Conservation (phyloP, 2,329 filamentous ascomycete species). For the Clonostachys byssicola region DNA sequence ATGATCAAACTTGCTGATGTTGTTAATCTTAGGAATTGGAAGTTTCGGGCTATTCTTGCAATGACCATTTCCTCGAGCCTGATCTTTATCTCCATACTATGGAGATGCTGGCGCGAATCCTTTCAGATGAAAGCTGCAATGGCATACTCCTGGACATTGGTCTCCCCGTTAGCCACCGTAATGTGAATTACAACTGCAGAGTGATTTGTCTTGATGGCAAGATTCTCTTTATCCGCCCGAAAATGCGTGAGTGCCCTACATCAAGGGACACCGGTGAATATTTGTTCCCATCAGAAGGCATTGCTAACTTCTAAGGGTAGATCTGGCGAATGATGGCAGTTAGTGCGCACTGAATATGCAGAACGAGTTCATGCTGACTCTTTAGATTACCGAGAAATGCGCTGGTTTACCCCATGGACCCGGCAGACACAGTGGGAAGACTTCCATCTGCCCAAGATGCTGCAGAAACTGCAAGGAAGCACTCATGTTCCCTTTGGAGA, state of each 20-base stretch:
- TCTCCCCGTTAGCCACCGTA: conserved; percentile 21
- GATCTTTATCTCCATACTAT: conserved; percentile 22
- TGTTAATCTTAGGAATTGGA: not conserved
- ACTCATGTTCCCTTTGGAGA: conserved; percentile 33
- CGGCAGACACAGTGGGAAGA: conserved; percentile 25
- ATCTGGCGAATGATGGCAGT: conserved; percentile 25
- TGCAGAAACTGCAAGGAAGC: conserved; percentile 13
- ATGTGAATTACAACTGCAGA: conserved; percentile 29
- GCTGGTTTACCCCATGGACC: conserved; percentile 34
- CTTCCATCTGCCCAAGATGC: conserved; percentile 21
- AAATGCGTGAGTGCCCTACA: not conserved
- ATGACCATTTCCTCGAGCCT: conserved; percentile 24
- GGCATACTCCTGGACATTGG: conserved; percentile 24
- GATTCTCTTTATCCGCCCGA: conserved; percentile 14
- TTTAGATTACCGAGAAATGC: conserved; percentile 26
- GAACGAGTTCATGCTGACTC: too few relatives aligned
- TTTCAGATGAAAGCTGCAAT: conserved; percentile 17
- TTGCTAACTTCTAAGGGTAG: conserved; percentile 12
- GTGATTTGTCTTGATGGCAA: conserved; percentile 22
- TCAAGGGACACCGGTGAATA: conserved; percentile 1
- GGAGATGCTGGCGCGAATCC: conserved; percentile 23
- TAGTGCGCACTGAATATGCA: too few relatives aligned
- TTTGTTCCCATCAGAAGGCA: conserved; percentile 3
- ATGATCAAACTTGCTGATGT: not conserved
- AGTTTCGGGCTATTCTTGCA: conserved; percentile 3